phyloP scores from a whole-genome alignment of 2,329 filamentous ascomycete species.

The Fusarium incarnatum region DNA sequence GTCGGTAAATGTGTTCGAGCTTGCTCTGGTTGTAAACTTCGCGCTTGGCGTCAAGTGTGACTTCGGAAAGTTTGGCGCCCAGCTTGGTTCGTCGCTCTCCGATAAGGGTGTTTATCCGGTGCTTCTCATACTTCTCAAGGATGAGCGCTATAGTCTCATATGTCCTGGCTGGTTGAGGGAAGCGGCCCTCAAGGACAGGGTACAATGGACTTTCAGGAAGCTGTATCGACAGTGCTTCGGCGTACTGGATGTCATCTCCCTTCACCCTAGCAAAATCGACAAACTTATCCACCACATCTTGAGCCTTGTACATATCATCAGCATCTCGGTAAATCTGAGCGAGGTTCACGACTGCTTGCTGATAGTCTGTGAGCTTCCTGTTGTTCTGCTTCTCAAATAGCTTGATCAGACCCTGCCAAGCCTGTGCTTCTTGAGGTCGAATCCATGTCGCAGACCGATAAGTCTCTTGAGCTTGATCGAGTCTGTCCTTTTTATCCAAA shows the following conservation, averaged over 20 bases:
- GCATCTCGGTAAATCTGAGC: constrained; percentile 78
- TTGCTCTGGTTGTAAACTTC: constrained; percentile 83
- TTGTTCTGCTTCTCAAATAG: constrained; percentile 83
- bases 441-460: constrained; percentile 79
- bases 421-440: constrained; percentile 81
- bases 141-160: constrained; percentile 87
- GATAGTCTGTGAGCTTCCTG: constrained; percentile 78
- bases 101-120: constrained; percentile 89
- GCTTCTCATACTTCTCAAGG: constrained; percentile 85
- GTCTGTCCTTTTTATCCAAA: constrained; percentile 78
- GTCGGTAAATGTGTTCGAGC: constrained; percentile 82
- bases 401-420: constrained; percentile 90
- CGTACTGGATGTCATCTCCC: constrained; percentile 79
- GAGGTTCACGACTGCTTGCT: constrained; percentile 76
- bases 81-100: constrained; percentile 88
- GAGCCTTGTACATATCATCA: constrained; percentile 72
- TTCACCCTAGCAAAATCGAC: constrained; percentile 77
- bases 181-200: constrained; percentile 81
- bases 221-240: constrained; percentile 78
- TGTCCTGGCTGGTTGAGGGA: constrained; percentile 82
- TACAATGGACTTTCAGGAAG: constrained; percentile 87
- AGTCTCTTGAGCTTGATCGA: constrained; percentile 78
- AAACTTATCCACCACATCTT: constrained; percentile 82
- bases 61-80: constrained; percentile 84
- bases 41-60: constrained; percentile 86